Percentiles rank a stretch among this genome's conserved stretches.
Evolutionary conservation across 2,329 filamentous ascomycete species (phyloP).

Genomic region (Calonectria pseudoreteaudii): DNA sequence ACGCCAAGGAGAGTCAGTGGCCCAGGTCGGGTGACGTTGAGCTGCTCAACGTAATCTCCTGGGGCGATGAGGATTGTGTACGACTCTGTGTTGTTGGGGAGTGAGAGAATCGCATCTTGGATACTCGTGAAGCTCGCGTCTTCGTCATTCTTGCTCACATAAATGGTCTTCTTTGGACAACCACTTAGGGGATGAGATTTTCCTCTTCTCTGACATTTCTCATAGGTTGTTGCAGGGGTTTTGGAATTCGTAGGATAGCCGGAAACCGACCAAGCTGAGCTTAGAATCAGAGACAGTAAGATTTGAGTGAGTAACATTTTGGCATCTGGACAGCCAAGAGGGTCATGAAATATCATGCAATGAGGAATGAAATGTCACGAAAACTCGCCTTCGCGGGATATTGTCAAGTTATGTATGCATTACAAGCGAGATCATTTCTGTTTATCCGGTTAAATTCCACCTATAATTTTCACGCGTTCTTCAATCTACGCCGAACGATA

Average conservation of each 20-base stretch:
- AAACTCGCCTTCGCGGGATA: not conserved
- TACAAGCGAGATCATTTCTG: not conserved
- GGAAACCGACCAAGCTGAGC: not conserved
- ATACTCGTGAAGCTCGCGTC: conserved; percentile 53
- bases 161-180: conserved; percentile 55
- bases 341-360: not conserved
- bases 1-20: conserved; percentile 73
- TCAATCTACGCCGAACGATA: not conserved
- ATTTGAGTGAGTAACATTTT: not conserved
- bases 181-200: conserved; percentile 42
- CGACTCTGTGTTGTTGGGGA: conserved; percentile 45
- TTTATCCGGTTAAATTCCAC: conserved; percentile 5
- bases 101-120: conserved; percentile 54
- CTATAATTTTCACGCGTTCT: not conserved
- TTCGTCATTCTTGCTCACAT: conserved; percentile 51
- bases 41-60: conserved; percentile 71
- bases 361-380: too few species aligned
- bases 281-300: not conserved
- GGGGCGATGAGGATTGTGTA: conserved; percentile 67
- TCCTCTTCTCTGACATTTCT: conserved; percentile 28
- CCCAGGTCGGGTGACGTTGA: conserved; percentile 72
- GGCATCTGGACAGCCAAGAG: not conserved
- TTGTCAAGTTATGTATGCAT: not conserved
- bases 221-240: conserved; percentile 33
- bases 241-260: conserved; percentile 12